phyloP scores from a whole-genome alignment of 257 asterid species.

The Anisodus acutangulus region DNA sequence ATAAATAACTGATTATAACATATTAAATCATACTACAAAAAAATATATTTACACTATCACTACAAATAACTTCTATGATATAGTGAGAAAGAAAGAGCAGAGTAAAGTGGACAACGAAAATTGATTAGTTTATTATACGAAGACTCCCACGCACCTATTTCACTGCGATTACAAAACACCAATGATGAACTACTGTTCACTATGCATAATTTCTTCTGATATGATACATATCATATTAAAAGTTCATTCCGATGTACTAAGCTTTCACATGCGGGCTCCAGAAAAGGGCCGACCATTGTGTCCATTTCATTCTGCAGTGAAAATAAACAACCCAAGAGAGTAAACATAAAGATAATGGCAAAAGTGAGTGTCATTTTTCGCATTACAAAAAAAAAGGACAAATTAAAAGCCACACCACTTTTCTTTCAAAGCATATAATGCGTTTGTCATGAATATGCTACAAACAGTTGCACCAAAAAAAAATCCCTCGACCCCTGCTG shows the following conservation, averaged over 20 bases:
- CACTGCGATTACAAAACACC: background rate
- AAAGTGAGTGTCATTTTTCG: background rate
- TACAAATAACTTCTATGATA: no score
- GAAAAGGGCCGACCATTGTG: no score
- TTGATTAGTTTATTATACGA: no score
- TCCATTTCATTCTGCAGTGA: background rate
- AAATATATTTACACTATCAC: background rate
- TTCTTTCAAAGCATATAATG: background rate
- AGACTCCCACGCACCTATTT: no score
- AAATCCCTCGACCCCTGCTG: background rate
- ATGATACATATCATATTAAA: background rate
- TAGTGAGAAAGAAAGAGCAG: no score
- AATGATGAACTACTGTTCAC: background rate
- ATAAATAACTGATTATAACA: background rate
- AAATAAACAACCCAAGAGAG: background rate
- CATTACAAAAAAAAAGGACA: background rate
- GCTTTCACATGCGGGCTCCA: no score
- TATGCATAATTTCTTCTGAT: no score
- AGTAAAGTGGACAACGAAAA: no score
- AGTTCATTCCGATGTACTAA: no score
- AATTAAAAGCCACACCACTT: background rate
- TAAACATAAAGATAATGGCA: background rate
- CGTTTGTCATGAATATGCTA: slow-evolving; percentile 11
- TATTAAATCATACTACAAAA: background rate
- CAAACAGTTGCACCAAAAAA: background rate